Base-by-base conservation (phyloP, 2,329 filamentous ascomycete genomes). In the Lithohypha guttulata region DNA sequence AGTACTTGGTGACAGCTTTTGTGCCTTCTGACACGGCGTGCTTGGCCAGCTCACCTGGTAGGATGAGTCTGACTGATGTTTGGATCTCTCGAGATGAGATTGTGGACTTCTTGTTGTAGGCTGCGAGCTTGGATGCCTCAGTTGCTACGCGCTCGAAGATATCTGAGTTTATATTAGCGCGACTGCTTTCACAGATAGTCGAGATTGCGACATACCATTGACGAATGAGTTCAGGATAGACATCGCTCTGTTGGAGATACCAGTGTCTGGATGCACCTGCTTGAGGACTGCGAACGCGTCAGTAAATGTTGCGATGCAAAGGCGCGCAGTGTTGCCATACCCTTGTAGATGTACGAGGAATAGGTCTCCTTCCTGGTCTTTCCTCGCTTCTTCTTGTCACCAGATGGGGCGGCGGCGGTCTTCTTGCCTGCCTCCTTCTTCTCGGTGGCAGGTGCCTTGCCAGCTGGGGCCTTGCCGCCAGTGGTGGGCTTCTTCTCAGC, bases 331-430 rank as follows among this genome's bases (percentile, higher is more conserved):
- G 10, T n/a, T 13, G 25, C 20, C 33, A 25, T 35, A 95, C 89
- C 91, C 77, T 96, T 98, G 84, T 96, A 98, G 71, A 98, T 98
- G 79, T 98, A 98, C 41, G 85, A 93, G 55, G 84, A 93, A 76
- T 98, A 98, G n/a, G 91, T 98, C 77, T 98, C 91, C 83, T 96
- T 96, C 71, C 91, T 81, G 54, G 87, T 84, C 87, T 98, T 98
- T 73, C 86, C 93, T 63, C 91, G 85, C 87, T 96, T 98, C 84
- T 98, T 98, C 86, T 96, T 96, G 58, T 96, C 91, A 51, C 91
- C 91, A 62, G 84, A 79, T 47, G 87, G 79, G 45, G 89, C 85
- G 54, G 76, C 70, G 34, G 63, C 58, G 39, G 91, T 96, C 83
- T 96, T 98, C 84, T 98, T 98, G 75, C 89, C 91, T 52, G 89